Conservation (phyloP, 2,329 filamentous ascomycete species). For the Ceratocystis destructans region DNA sequence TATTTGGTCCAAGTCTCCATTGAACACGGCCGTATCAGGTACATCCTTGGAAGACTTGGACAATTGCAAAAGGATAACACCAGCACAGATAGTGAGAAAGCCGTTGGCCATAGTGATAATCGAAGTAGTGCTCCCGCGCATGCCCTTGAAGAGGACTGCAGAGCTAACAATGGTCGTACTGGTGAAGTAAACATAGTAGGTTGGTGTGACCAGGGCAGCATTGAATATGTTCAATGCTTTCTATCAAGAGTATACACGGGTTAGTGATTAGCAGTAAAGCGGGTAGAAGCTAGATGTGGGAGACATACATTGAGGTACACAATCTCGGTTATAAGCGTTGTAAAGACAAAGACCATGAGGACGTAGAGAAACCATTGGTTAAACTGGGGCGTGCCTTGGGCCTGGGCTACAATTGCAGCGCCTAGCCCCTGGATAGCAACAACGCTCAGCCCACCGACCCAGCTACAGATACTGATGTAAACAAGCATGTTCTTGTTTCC, state of each 20-base stretch:
- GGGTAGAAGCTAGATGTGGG: neutral
- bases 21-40: constrained; percentile 82
- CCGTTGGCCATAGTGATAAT: constrained; percentile 87
- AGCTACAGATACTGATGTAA: constrained; percentile 90
- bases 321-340: constrained; percentile 84
- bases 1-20: constrained; percentile 85
- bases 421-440: constrained; percentile 90
- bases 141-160: constrained; percentile 80
- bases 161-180: constrained; percentile 90
- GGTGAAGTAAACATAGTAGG: constrained; percentile 98
- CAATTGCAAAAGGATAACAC: constrained; percentile 84
- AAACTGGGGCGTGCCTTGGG: constrained; percentile 70
- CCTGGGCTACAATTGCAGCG: constrained; percentile 78
- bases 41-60: constrained; percentile 98
- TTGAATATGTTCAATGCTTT: constrained; percentile 98
- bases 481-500: constrained; percentile 97
- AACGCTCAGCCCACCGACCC: constrained; percentile 86
- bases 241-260: constrained; percentile 35
- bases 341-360: constrained; percentile 74
- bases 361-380: constrained; percentile 97
- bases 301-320: constrained; percentile 80
- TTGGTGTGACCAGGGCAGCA: constrained; percentile 89
- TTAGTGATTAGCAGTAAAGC: neutral
- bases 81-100: constrained; percentile 85
- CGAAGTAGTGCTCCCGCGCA: constrained; percentile 68